These are phyloP conservation scores for Botrytis galanthina DNA, from an alignment of 2,329 filamentous ascomycete genomes.

Conservation along the genomic window DNA sequence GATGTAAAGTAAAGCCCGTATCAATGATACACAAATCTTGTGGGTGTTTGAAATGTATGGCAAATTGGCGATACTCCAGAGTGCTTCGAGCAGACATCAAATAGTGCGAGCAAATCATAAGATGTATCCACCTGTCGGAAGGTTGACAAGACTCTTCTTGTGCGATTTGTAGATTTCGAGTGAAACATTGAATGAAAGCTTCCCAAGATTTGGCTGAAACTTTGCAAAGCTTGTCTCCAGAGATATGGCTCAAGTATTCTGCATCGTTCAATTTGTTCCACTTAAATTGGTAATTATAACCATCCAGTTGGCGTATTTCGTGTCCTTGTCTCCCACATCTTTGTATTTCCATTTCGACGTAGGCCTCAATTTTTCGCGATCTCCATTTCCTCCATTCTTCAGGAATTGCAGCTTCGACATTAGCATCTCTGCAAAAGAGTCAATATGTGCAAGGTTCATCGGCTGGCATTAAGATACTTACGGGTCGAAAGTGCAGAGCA, in stretches of 20 bases:
- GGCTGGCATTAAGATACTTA: background rate
- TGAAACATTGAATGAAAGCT: conserved; percentile 13
- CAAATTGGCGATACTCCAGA: conserved; percentile 1
- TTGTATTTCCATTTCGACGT: conserved; percentile 12
- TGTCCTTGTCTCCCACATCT: conserved; percentile 7
- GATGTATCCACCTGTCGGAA: conserved; percentile 11
- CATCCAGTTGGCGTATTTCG: background rate
- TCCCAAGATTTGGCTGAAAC: background rate
- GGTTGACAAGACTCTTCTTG: background rate
- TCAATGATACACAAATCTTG: background rate
- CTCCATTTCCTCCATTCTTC: background rate
- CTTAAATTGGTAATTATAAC: conserved; percentile 2
- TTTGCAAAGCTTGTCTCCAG: background rate
- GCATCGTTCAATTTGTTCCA: conserved; percentile 10
- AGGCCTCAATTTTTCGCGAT: background rate
- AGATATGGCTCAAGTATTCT: conserved; percentile 1
- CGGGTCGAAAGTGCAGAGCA: conserved; percentile 14
- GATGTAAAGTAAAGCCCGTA: conserved; percentile 7
- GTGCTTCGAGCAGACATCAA: conserved; percentile 9
- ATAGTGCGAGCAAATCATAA: conserved; percentile 15
- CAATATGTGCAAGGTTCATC: background rate
- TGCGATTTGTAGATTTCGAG: conserved; percentile 2
- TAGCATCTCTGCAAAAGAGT: background rate
- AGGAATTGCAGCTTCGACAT: background rate
- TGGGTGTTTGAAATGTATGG: background rate